phyloP scores from a whole-genome alignment of 768 basidiomycete genomes.

The Mrakia blollopis region DNA sequence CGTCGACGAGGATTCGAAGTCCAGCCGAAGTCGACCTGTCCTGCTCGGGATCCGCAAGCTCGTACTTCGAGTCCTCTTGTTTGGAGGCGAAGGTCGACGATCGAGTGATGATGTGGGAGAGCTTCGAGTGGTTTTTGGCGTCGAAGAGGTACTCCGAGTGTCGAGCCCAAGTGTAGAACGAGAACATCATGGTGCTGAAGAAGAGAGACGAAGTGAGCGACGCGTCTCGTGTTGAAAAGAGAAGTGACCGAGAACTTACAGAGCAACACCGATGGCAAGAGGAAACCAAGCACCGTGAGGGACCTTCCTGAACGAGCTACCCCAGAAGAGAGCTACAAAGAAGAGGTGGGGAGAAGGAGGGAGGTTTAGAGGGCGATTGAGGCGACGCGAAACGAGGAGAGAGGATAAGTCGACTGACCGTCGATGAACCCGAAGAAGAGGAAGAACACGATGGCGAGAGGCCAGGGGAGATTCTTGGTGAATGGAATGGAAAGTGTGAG shows the following conservation, averaged over 20 bases:
- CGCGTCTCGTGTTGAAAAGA: neutral
- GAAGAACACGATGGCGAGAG: slow-evolving; percentile 52
- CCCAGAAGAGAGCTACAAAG: slow-evolving; percentile 57
- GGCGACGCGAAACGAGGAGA: too few species aligned
- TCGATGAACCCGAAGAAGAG: slow-evolving; percentile 34
- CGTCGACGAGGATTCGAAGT: neutral
- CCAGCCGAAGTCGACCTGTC: slow-evolving; percentile 41
- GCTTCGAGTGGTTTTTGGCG: slow-evolving; percentile 14
- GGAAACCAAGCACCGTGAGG: slow-evolving; percentile 66
- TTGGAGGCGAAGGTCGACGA: slow-evolving; percentile 3
- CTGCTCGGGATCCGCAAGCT: slow-evolving; percentile 2
- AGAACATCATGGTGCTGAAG: slow-evolving; percentile 51
- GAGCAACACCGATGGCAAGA: slow-evolving; percentile 53
- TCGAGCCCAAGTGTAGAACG: slow-evolving; percentile 63
- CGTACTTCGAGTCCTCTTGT: slow-evolving; percentile 34
- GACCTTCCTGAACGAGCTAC: slow-evolving; percentile 50
- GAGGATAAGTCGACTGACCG: slow-evolving; percentile 33
- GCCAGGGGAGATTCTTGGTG: slow-evolving; percentile 52
- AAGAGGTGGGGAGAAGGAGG: slow-evolving; percentile 47
- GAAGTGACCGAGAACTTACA: slow-evolving; percentile 44
- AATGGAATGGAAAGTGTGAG: slow-evolving; percentile 57
- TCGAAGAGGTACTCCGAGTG: slow-evolving; percentile 11
- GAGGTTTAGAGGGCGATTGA: too few species aligned
- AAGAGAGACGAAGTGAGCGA: neutral
- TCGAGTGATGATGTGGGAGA: slow-evolving; percentile 34